Conservation (phyloP, 164 flowering plant species). For the Chimonanthus salicifolius region DNA sequence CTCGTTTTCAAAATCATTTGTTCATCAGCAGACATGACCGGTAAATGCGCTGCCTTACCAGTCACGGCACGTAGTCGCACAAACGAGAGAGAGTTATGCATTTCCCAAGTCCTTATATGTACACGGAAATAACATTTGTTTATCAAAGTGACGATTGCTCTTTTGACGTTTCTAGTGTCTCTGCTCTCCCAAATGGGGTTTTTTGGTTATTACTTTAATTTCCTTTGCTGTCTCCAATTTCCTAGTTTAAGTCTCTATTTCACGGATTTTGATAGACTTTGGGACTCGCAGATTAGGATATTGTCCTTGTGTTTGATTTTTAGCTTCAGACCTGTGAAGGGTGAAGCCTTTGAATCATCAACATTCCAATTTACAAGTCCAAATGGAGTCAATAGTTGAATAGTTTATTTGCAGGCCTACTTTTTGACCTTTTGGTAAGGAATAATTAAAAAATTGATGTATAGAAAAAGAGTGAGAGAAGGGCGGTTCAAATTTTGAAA, state of each 20-base stretch:
- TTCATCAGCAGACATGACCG: background rate
- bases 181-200: background rate
- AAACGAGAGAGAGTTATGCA: background rate
- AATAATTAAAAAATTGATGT: too few species aligned
- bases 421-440: background rate
- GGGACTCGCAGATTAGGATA: background rate
- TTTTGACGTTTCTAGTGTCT: background rate
- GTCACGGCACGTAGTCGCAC: constrained; percentile 3
- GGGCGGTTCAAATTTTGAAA: background rate
- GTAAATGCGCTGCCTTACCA: background rate
- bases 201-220: background rate
- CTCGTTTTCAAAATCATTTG: too few species aligned
- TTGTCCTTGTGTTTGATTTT: background rate
- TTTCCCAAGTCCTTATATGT: background rate
- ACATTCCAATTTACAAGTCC: background rate
- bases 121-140: background rate
- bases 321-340: background rate
- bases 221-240: background rate
- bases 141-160: constrained; percentile 3
- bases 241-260: background rate
- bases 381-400: too few species aligned
- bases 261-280: background rate
- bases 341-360: background rate
- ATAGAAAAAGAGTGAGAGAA: background rate
- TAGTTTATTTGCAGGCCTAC: background rate